phyloP scores from a whole-genome alignment of 1,284 basidiomycete species.

The Microbotryum intermedium region DNA sequence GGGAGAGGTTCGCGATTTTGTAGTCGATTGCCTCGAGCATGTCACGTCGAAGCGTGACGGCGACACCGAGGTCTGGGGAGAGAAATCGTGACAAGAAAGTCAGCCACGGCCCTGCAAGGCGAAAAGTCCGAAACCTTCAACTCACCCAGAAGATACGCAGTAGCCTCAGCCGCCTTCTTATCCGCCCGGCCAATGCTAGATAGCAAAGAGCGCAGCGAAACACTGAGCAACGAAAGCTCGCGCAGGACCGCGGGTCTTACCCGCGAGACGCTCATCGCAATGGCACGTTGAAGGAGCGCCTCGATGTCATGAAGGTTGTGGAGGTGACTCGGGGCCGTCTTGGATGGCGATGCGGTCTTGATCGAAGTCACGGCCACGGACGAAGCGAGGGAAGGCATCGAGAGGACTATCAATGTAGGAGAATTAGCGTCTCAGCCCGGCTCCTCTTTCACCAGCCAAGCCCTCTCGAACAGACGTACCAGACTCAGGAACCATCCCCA shows the following conservation, averaged over 20 bases:
- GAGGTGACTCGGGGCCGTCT: conserved; percentile 11
- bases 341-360: conserved; percentile 17
- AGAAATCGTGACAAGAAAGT: not conserved
- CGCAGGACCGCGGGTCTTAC: conserved; percentile 17
- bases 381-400: conserved; percentile 21
- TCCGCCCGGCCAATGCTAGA: conserved; percentile 58
- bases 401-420: conserved; percentile 13
- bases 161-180: conserved; percentile 49
- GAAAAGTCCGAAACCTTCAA: conserved; percentile 4
- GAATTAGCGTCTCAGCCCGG: conserved; percentile 35
- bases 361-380: not conserved
- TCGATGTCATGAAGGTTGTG: conserved; percentile 25
- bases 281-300: conserved; percentile 12
- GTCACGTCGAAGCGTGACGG: conserved; percentile 70
- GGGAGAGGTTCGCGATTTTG: conserved; percentile 47
- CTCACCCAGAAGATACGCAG: conserved; percentile 58
- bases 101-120: no score
- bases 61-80: conserved; percentile 51
- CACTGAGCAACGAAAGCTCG: conserved; percentile 33
- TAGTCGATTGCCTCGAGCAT: conserved; percentile 41
- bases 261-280: conserved; percentile 16
- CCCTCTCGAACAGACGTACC: conserved; percentile 13
- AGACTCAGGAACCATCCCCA: conserved; percentile 41
- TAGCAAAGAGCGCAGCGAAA: conserved; percentile 63
- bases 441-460: conserved; percentile 48